A percentile compares a stretch with the other conserved stretches of the same genome.
Conservation (phyloP, 73 alveolate species). For the Paramecium caudatum region DNA sequence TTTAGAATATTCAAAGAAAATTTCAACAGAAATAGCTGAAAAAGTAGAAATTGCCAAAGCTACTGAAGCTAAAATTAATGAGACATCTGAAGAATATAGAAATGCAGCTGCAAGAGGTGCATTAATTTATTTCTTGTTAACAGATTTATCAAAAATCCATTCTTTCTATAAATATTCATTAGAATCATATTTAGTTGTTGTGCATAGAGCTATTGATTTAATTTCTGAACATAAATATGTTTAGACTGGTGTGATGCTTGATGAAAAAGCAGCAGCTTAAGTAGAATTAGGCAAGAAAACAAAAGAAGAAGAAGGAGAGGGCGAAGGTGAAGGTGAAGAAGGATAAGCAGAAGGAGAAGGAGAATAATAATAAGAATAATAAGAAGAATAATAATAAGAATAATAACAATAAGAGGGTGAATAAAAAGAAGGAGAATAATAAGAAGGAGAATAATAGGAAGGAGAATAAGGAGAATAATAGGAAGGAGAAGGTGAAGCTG, state of each 20-base stretch:
- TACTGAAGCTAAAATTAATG: constrained; percentile 98
- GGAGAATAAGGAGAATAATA: constrained; percentile 68
- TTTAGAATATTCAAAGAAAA: constrained; percentile 98
- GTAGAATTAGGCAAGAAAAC: not conserved
- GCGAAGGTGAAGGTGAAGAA: constrained; percentile 55
- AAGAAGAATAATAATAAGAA: constrained; percentile 74
- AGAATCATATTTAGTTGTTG: constrained; percentile 78
- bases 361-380: constrained; percentile 74
- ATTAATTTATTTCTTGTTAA: constrained; percentile 97
- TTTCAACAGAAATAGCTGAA: constrained; percentile 96
- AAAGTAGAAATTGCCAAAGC: constrained; percentile 97
- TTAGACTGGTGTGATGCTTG: constrained; percentile 66
- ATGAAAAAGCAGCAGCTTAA: constrained; percentile 77
- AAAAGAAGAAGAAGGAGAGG: constrained; percentile 75
- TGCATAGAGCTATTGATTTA: constrained; percentile 85
- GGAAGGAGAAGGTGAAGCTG: constrained; percentile 73
- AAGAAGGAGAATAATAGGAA: constrained; percentile 74
- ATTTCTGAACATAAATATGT: constrained; percentile 86
- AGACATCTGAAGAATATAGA: constrained; percentile 98
- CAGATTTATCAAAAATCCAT: constrained; percentile 98
- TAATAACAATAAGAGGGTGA: constrained; percentile 76
- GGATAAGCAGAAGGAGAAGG: constrained; percentile 73
- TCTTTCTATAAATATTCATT: constrained; percentile 94
- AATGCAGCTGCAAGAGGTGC: constrained; percentile 99
- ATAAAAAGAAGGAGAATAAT: constrained; percentile 74